These are phyloP conservation scores for Funneliformis caledonium DNA, from an alignment of 371 early-diverging fungal species.

Conservation along the genomic window DNA sequence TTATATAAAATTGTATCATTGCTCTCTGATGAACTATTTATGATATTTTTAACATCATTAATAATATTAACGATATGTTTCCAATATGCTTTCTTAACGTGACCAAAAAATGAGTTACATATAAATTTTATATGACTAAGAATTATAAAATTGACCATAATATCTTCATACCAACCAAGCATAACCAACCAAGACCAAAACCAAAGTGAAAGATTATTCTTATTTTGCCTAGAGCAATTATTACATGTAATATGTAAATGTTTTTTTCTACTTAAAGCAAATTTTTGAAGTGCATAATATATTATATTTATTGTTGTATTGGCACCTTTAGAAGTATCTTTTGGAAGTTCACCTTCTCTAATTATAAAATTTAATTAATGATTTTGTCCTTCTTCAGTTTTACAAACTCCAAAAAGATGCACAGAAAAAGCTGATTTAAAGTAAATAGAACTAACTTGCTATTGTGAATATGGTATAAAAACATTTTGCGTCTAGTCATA, in stretches of 20 bases:
- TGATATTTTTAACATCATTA: slow-evolving; percentile 1
- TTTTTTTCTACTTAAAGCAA: neutral
- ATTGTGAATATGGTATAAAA: neutral
- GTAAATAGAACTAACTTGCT: slow-evolving; percentile 15
- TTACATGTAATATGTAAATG: slow-evolving; percentile 18
- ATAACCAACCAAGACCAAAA: slow-evolving; percentile 15
- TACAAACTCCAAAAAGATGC: slow-evolving; percentile 10
- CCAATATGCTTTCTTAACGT: slow-evolving; percentile 2
- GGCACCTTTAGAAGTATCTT: neutral
- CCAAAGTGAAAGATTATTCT: slow-evolving; percentile 4
- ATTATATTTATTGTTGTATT: neutral
- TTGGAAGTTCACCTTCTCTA: neutral
- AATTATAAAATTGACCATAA: slow-evolving; percentile 23
- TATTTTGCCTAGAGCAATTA: slow-evolving; percentile 14
- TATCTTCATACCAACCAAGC: neutral
- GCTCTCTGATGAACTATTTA: slow-evolving; percentile 12
- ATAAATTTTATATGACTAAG: slow-evolving; percentile 1
- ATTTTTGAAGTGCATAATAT: neutral
- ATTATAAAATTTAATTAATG: neutral
- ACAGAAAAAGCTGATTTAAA: neutral
- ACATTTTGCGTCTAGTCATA: slow-evolving; percentile 26
- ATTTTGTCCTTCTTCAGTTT: neutral
- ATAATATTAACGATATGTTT: neutral
- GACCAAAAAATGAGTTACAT: neutral
- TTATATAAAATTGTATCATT: slow-evolving; percentile 6